Evolutionary conservation across 345 rosid genomes (phyloP), one percentile per base, ranked within the genome.

Genomic region (Stellera chamaejasme): DNA sequence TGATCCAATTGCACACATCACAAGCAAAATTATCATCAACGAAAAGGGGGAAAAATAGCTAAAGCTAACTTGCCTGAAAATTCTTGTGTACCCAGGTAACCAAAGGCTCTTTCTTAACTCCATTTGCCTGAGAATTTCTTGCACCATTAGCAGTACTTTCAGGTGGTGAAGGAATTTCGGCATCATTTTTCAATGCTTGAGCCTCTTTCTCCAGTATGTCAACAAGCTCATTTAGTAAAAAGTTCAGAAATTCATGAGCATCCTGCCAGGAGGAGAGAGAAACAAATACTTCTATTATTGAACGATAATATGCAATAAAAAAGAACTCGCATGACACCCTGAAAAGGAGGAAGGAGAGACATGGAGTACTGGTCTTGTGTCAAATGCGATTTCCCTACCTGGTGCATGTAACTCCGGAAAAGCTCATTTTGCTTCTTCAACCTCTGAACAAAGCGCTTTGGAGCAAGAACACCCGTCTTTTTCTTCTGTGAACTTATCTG

Each of bases 381-480:
- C 39, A 32, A 32, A 32, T 12, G 58, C 16, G 19, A 55, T 26
- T 14, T 51, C 2, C 13, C 54, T 60, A 90, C 97, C 97, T 94
- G 99, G 70, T 90, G 99, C 99, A 94, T 90, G 69, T 94, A 94
- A 72, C 99, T 90, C 48, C 99, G 90, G 70, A 94, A 94, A 62
- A 85, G 85, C 78, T 94, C 99, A 71, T 94, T 94, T 72, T 94
- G 99, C 75, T 94, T 94, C 79, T 94, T 94, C 82, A 94, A 75
- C 72, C 99, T 82, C 68, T 94, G 97, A 47, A 94, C 95, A 54
- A 94, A 94, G 52, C 99, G 85, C 77, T 90, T 94, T 51, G 97
- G 99, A 42, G 99, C 87, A 80, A 94, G 84, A 57, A 94, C 96
- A 61, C 99, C 97, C 1, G 99, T 94, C 79, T 94, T 94, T 87